These are phyloP conservation scores for Parathielavia hyrcaniae DNA, from an alignment of 495 filamentous ascomycete species.

Conservation along the genomic window DNA sequence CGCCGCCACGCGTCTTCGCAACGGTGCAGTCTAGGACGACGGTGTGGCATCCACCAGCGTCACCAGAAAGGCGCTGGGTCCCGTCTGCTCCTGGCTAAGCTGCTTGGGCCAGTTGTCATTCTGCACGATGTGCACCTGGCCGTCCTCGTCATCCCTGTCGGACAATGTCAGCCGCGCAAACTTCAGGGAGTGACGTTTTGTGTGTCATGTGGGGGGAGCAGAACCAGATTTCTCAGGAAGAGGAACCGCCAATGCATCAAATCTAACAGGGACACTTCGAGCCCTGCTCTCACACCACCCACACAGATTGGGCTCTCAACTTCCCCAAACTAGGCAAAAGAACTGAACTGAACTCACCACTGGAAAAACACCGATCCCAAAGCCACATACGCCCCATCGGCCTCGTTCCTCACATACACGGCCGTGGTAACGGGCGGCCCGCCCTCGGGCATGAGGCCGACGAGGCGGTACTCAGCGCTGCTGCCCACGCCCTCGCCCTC, in stretches of 20 bases:
- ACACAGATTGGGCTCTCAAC: too few relatives aligned
- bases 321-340: too few relatives aligned
- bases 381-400: neutral
- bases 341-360: too few relatives aligned
- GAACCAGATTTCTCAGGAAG: too few relatives aligned
- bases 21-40: neutral
- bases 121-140: slow-evolving; percentile 11
- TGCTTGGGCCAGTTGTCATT: slow-evolving; percentile 10
- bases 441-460: slow-evolving; percentile 3
- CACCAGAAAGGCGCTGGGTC: slow-evolving; percentile 5
- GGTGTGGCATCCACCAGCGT: slow-evolving; percentile 13
- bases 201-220: too few relatives aligned
- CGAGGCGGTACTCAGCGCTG: neutral
- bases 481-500: neutral
- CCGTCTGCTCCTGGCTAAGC: slow-evolving; percentile 4
- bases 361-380: slow-evolving; percentile 9
- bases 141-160: neutral
- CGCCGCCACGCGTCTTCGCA: too few relatives aligned
- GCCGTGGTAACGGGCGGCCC: slow-evolving; percentile 13
- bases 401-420: slow-evolving; percentile 9
- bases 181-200: too few relatives aligned
- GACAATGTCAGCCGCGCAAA: too few relatives aligned
- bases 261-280: too few relatives aligned
- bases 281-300: too few relatives aligned
- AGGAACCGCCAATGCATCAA: too few relatives aligned